A percentile compares a stretch with the other conserved stretches of the same genome.
Conservation (phyloP, 2,329 filamentous ascomycete species). For the Huntiella bhutanensis region DNA sequence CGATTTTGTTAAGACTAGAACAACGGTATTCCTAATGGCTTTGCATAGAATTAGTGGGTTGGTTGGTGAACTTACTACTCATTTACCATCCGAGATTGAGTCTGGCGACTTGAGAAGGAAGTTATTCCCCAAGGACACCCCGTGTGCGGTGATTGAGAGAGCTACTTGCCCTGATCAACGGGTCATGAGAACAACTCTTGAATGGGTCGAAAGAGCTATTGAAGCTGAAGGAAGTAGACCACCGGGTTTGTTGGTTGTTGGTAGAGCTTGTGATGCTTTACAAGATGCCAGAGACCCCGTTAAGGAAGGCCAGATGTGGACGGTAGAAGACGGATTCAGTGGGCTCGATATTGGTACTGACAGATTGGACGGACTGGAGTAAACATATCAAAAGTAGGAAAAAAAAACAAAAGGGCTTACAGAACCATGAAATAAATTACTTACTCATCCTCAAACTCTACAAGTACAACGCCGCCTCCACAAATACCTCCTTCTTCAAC, state of each 20-base stretch:
- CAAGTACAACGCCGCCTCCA: slow-evolving; percentile 56
- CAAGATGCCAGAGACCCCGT: slow-evolving; percentile 20
- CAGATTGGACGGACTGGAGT: background rate
- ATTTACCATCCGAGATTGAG: slow-evolving; percentile 16
- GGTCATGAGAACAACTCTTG: slow-evolving; percentile 72
- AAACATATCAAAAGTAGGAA: background rate
- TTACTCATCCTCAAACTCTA: slow-evolving; percentile 45
- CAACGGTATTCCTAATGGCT: slow-evolving; percentile 89
- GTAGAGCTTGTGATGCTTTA: slow-evolving; percentile 64
- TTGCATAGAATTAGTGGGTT: slow-evolving; percentile 65
- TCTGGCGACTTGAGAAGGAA: slow-evolving; percentile 16
- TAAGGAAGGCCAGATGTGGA: slow-evolving; percentile 44
- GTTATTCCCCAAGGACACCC: slow-evolving; percentile 57
- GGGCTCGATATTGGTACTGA: slow-evolving; percentile 38
- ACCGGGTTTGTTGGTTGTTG: slow-evolving; percentile 74
- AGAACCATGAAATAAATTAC: background rate
- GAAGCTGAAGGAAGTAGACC: slow-evolving; percentile 79
- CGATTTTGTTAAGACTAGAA: slow-evolving; percentile 54
- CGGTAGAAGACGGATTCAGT: slow-evolving; percentile 71
- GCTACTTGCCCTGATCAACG: slow-evolving; percentile 89
- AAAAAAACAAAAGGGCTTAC: too few relatives aligned
- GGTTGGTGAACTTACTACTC: slow-evolving; percentile 46
- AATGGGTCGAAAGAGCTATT: slow-evolving; percentile 61
- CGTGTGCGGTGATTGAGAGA: slow-evolving; percentile 82
- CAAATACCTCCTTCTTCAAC: slow-evolving; percentile 64